Evolutionary conservation across 768 basidiomycete species (phyloP).

Genomic region (Termitomyces titanicus): DNA sequence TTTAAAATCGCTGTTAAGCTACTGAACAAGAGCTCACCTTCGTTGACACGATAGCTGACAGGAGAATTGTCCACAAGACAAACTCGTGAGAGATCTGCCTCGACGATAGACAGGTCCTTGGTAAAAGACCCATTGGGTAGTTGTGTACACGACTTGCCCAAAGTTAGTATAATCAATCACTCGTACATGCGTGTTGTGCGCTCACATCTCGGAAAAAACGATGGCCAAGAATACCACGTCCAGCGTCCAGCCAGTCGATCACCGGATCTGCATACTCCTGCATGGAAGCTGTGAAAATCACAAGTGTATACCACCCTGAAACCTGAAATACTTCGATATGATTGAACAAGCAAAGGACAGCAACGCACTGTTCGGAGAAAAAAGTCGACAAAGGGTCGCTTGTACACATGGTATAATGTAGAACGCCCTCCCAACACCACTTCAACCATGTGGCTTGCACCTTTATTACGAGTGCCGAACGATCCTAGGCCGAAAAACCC

Average conservation of each 20-base stretch:
- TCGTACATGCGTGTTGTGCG: conserved; percentile 11
- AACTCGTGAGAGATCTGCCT: conserved; percentile 86
- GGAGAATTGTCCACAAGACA: conserved; percentile 97
- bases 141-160: conserved; percentile 80
- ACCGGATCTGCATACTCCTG: conserved; percentile 99
- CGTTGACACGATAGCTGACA: conserved; percentile 85
- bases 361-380: conserved; percentile 77
- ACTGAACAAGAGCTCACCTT: conserved; percentile 53
- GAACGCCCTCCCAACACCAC: conserved; percentile 86
- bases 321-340: conserved; percentile 54
- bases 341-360: neutral
- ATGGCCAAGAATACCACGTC: conserved; percentile 83
- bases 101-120: conserved; percentile 87
- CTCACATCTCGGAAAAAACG: conserved; percentile 90
- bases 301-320: conserved; percentile 96
- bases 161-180: conserved; percentile 3
- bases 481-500: conserved; percentile 60
- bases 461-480: conserved; percentile 54
- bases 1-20: neutral
- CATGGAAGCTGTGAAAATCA: conserved; percentile 99
- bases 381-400: conserved; percentile 95
- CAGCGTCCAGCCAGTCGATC: conserved; percentile 98
- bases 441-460: conserved; percentile 85
- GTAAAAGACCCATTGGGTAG: conserved; percentile 91
- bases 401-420: conserved; percentile 97